Evolutionary conservation across 2,329 filamentous ascomycete genomes (phyloP).

Genomic region (Alternaria triticimaculans): DNA sequence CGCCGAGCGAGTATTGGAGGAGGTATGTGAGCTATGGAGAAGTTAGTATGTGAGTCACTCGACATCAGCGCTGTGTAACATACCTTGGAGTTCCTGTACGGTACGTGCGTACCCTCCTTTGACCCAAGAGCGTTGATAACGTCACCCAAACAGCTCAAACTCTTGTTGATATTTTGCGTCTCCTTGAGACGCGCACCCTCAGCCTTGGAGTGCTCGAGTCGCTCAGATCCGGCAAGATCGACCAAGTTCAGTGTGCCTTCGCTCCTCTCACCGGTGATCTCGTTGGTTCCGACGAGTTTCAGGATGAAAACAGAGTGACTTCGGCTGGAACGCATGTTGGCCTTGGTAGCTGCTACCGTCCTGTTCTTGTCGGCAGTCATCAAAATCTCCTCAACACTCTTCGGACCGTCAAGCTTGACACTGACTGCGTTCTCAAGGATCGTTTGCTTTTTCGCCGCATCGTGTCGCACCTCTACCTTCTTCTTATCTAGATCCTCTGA

Average conservation of each 20-base stretch:
- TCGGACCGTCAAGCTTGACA: slow-evolving; percentile 77
- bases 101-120: slow-evolving; percentile 78
- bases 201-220: slow-evolving; percentile 83
- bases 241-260: slow-evolving; percentile 96
- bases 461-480: slow-evolving; percentile 89
- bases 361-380: slow-evolving; percentile 82
- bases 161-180: slow-evolving; percentile 97
- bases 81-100: slow-evolving; percentile 94
- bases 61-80: slow-evolving; percentile 17
- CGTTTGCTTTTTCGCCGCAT: slow-evolving; percentile 80
- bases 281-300: slow-evolving; percentile 70
- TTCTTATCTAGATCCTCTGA: slow-evolving; percentile 76
- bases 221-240: slow-evolving; percentile 91
- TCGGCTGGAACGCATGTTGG: slow-evolving; percentile 91
- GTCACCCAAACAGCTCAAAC: slow-evolving; percentile 87
- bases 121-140: slow-evolving; percentile 92
- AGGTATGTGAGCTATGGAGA: slow-evolving; percentile 78
- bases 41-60: slow-evolving; percentile 11
- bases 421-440: slow-evolving; percentile 80
- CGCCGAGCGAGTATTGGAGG: slow-evolving; percentile 90
- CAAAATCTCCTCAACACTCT: slow-evolving; percentile 81
- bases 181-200: slow-evolving; percentile 89
- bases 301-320: slow-evolving; percentile 97
- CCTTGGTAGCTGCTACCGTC: slow-evolving; percentile 94
- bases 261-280: slow-evolving; percentile 78